These are phyloP conservation scores for Mallotus repandus DNA, from an alignment of 441 rosid genomes.

Conservation along the genomic window DNA sequence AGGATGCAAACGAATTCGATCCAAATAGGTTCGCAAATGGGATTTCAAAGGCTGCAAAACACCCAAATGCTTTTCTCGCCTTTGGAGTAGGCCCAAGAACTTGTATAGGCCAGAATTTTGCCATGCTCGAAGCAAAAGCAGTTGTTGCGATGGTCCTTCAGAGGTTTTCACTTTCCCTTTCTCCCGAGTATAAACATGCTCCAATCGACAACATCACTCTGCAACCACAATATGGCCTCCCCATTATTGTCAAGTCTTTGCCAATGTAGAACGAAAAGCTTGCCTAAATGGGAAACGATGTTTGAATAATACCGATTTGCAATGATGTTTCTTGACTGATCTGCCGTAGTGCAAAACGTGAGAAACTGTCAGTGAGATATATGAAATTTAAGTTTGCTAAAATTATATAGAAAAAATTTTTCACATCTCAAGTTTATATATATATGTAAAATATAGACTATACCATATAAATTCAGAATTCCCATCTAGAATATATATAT, in stretches of 20 bases:
- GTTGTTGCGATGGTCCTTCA: constrained; percentile 47
- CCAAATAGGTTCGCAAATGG: constrained; percentile 47
- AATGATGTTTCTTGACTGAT: too few species aligned
- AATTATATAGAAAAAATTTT: too few species aligned
- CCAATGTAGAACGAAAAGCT: neutral
- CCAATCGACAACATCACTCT: constrained; percentile 34
- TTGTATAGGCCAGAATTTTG: constrained; percentile 27
- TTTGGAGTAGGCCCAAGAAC: constrained; percentile 53
- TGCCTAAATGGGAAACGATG: neutral
- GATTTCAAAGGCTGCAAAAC: constrained; percentile 40
- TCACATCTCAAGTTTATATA: too few species aligned
- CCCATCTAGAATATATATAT: too few species aligned
- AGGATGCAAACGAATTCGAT: constrained; percentile 52
- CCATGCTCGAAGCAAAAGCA: constrained; percentile 42
- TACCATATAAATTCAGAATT: too few species aligned
- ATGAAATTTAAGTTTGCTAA: too few species aligned
- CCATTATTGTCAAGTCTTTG: constrained; percentile 21
- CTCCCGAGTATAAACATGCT: constrained; percentile 41
- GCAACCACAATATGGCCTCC: constrained; percentile 45
- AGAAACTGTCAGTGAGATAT: too few species aligned
- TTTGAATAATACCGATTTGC: too few species aligned
- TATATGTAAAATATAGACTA: too few species aligned
- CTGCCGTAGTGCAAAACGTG: too few species aligned
- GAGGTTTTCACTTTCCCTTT: constrained; percentile 36
- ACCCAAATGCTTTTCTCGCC: constrained; percentile 43